Evolutionary conservation across 164 flowering plant species (phyloP).

Genomic region (Amborella trichopoda): DNA sequence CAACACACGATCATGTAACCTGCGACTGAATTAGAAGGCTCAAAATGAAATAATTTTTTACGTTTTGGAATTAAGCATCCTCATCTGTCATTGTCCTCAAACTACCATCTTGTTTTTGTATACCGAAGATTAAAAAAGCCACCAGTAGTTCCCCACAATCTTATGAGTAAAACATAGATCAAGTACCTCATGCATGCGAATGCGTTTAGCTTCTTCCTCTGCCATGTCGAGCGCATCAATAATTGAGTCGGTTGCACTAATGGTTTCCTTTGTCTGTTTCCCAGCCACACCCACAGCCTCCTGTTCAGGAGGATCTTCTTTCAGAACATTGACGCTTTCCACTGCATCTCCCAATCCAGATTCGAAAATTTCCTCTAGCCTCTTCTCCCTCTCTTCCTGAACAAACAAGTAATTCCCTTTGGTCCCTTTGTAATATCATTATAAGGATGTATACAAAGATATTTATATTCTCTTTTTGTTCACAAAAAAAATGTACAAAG

Average conservation of each 20-base stretch:
- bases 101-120: too few species aligned
- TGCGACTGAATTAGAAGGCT: neutral
- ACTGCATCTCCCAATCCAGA: constrained; percentile 59
- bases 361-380: constrained; percentile 91
- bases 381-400: constrained; percentile 96
- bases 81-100: neutral
- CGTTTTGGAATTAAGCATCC: too few species aligned
- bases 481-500: too few species aligned
- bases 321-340: constrained; percentile 48
- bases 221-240: constrained; percentile 85
- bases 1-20: too few species aligned
- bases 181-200: constrained; percentile 60
- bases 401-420: neutral
- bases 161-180: too few species aligned
- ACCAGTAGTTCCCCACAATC: too few species aligned
- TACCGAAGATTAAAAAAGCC: too few species aligned
- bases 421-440: neutral
- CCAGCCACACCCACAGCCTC: constrained; percentile 87
- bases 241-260: constrained; percentile 64
- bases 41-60: neutral
- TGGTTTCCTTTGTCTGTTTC: constrained; percentile 79
- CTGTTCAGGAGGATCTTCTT: constrained; percentile 85
- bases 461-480: too few species aligned
- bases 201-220: constrained; percentile 56
- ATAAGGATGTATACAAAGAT: too few species aligned